Evolutionary conservation across 176 grass and related monocot species (phyloP), one percentile per base, ranked within the genome.

Genomic region (Avena sativa): DNA sequence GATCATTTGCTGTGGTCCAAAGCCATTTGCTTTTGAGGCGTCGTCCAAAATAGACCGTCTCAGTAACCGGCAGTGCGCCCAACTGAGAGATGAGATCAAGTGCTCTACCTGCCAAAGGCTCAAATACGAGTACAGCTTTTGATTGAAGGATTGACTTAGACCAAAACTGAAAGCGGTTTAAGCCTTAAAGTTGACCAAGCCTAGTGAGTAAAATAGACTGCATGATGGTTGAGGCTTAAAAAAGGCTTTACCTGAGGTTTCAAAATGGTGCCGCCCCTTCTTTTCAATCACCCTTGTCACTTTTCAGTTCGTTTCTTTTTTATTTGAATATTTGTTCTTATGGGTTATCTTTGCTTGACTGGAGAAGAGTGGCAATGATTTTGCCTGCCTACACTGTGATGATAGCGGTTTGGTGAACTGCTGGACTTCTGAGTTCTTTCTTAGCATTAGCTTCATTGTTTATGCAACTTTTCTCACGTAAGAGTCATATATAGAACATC

Each of bases 191-290:
- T 19, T 8, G 49, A 23, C 51, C 4, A 47, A 52, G 12, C n/a
- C 36, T 88, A 51, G 44, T 15, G 46, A 85, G 20, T 56, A 68
- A 85, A 52, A 68, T 44, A 81, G 44, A 36, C 15, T 69, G 58
- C n/a, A 58, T 69, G 44, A 69, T 1, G 21, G 17, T 16, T 16
- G 64, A 61, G 38, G 25, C 86, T 50, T 60, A 83, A 10, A 15
- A 49, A 34, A 48, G 62, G 14, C 84, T 9, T 43, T 26, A n/a
- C 48, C 13, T 43, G 47, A 52, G n/a, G 12, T 55, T 15, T 56
- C 36, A 74, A 53, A 55, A 50, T 68, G 72, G 40, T 40, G 7
- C 51, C 43, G 5, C 23, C 8, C 23, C 21, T 89, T 52, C 3
- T n/a, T 79, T 78, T 79, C 12, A 40, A n/a, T 76, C 53, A 12